These are phyloP conservation scores for Colletotrichum sp. DNA, from an alignment of 2,329 filamentous ascomycete genomes.

Conservation along the genomic window DNA sequence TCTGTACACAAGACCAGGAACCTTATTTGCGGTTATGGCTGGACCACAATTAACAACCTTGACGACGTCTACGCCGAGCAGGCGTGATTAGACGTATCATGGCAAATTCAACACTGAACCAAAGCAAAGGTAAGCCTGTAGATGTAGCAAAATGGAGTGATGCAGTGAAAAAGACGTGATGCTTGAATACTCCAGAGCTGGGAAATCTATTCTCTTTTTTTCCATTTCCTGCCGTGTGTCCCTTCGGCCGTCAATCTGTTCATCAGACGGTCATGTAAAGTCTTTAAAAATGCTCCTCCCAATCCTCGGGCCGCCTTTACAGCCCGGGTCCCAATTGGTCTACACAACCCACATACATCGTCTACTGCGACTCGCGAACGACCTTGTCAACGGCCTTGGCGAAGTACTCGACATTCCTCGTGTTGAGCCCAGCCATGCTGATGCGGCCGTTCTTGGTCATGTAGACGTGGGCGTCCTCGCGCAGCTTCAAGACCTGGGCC, in stretches of 20 bases:
- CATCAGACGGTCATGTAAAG: not conserved
- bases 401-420: conserved; percentile 90
- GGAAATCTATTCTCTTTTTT: conserved; percentile 10
- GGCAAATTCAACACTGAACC: not conserved
- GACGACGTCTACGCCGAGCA: too few relatives aligned
- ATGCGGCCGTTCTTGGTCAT: conserved; percentile 99
- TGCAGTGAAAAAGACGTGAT: not conserved
- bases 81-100: too few relatives aligned
- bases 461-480: conserved; percentile 77
- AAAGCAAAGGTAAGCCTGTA: not conserved
- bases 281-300: not conserved
- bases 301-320: not conserved
- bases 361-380: conserved; percentile 58
- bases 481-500: conserved; percentile 73
- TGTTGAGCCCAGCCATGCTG: conserved; percentile 97
- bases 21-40: too few relatives aligned
- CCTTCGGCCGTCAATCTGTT: not conserved
- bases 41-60: not conserved
- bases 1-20: not conserved
- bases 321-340: not conserved
- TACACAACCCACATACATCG: not conserved
- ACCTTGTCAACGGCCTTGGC: conserved; percentile 88
- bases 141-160: too few relatives aligned
- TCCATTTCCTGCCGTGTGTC: not conserved
- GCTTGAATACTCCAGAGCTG: not conserved